Conservation (phyloP, 1,284 basidiomycete genomes). For the Sutorius eximius region DNA sequence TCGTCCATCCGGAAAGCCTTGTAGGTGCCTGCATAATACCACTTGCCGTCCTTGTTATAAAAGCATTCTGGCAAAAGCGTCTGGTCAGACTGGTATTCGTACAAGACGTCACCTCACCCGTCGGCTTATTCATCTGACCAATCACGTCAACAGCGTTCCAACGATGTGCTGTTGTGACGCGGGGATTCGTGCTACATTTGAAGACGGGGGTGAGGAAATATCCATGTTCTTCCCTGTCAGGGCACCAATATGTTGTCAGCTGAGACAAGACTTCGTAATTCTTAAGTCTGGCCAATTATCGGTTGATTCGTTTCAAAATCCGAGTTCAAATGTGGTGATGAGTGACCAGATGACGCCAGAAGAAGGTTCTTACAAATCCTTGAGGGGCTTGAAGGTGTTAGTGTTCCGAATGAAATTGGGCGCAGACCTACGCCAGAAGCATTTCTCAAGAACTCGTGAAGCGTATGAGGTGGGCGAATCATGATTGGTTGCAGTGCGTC, state of each 20-base stretch:
- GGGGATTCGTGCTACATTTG: constrained; percentile 74
- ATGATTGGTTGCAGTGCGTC: constrained; percentile 65
- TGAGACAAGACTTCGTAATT: constrained; percentile 67
- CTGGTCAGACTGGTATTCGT: constrained; percentile 7
- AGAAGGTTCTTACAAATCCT: constrained; percentile 46
- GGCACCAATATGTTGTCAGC: constrained; percentile 70
- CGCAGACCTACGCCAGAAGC: constrained; percentile 51
- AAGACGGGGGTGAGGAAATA: constrained; percentile 69
- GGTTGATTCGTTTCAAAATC: background rate
- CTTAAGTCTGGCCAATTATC: constrained; percentile 44
- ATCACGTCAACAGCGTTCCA: constrained; percentile 64
- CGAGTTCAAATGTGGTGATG: background rate
- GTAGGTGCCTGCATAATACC: constrained; percentile 81
- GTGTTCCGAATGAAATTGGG: constrained; percentile 5
- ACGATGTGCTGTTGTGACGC: constrained; percentile 67
- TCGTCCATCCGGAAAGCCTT: constrained; percentile 62
- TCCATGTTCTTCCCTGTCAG: constrained; percentile 76
- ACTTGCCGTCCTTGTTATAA: constrained; percentile 71
- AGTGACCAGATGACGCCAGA: background rate
- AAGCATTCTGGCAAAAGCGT: constrained; percentile 61
- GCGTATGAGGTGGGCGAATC: constrained; percentile 57
- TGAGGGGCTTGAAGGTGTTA: constrained; percentile 37
- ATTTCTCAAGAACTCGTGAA: constrained; percentile 69
- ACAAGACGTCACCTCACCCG: constrained; percentile 42
- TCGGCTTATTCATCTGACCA: constrained; percentile 55